Evolutionary conservation across 2,329 filamentous ascomycete species (phyloP), one percentile per base, ranked within the genome.

Genomic region (Aspergillus bombycis): DNA sequence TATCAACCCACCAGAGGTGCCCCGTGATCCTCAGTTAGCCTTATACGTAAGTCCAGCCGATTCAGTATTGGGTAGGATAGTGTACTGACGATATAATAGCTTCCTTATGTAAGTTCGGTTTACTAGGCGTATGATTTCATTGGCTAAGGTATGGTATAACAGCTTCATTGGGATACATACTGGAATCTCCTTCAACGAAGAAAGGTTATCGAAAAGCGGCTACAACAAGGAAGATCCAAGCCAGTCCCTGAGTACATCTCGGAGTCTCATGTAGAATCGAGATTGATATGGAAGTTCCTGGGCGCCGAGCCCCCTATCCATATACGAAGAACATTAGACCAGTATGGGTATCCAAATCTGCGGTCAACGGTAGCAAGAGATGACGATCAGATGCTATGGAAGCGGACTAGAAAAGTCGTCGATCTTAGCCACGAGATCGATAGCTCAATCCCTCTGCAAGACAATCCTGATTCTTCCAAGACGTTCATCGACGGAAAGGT

Each of bases 351-450:
- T 60, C 87, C 87, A 0, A 86, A 85, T 2, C 76, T 90, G 0
- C 78, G 83, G 11, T 87, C 89, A 38, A 89, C 88, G 0, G 77
- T 85, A 48, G 84, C 86, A 0, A 78, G 88, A 21, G 88, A 90
- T 48, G 86, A 88, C 50, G 88, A 90, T 48, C 88, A 90, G 71
- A 89, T 90, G 85, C 75, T 90, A 8, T 90, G 89, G 73, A 90
- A 90, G 67, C 68, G 78, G 2, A 79, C 89, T 2, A 88, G 86
- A 2, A 88, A 86, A 67, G 78, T 84, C 61, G 75, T 70, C 8
- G 82, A 70, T 34, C 61, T 72, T 9, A 65, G 76, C 67, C 65
- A 77, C 0, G 79, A 83, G 2, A 74, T 78, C 3, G 75, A 78
- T 0, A 81, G 86, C 30, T 85, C 86, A 0, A 59, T 68, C 4